phyloP scores from a whole-genome alignment of 2,329 filamentous ascomycete species.

The Botrytis fragariae region DNA sequence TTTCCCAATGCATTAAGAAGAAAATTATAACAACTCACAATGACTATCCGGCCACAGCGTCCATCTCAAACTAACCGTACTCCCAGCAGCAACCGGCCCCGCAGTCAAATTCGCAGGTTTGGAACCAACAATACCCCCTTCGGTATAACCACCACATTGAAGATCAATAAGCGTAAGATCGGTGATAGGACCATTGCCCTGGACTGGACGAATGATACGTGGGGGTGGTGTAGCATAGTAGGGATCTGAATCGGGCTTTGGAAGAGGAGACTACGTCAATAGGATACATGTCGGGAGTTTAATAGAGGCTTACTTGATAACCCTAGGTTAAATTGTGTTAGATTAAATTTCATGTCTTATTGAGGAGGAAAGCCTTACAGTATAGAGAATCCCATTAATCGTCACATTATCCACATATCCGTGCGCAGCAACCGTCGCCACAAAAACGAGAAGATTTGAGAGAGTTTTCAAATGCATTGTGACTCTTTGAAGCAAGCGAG shows the following conservation, averaged over 20 bases:
- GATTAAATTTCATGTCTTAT: no score
- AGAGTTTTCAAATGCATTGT: slow-evolving; percentile 15
- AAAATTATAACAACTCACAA: neutral
- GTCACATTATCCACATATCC: slow-evolving; percentile 30
- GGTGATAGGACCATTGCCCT: slow-evolving; percentile 57
- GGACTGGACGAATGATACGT: slow-evolving; percentile 56
- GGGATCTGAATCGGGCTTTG: slow-evolving; percentile 44
- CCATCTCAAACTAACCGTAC: slow-evolving; percentile 53
- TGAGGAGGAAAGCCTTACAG: neutral
- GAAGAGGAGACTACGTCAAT: neutral
- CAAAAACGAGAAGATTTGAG: slow-evolving; percentile 23
- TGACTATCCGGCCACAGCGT: slow-evolving; percentile 48
- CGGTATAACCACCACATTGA: slow-evolving; percentile 55
- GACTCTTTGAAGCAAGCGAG: neutral
- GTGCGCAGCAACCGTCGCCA: slow-evolving; percentile 24
- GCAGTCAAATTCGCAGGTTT: slow-evolving; percentile 54
- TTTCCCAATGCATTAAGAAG: accelerated
- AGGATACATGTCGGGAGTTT: neutral
- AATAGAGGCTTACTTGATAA: slow-evolving; percentile 38
- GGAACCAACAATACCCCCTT: slow-evolving; percentile 48
- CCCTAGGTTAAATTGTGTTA: neutral
- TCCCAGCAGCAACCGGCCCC: slow-evolving; percentile 52
- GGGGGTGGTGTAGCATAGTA: slow-evolving; percentile 44
- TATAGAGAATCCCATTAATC: slow-evolving; percentile 30
- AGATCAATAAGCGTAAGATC: slow-evolving; percentile 53